A percentile compares a stretch with the other conserved stretches of the same genome.
Conservation (phyloP, 768 basidiomycete species). For the Cantharellus cinnabarinus region DNA sequence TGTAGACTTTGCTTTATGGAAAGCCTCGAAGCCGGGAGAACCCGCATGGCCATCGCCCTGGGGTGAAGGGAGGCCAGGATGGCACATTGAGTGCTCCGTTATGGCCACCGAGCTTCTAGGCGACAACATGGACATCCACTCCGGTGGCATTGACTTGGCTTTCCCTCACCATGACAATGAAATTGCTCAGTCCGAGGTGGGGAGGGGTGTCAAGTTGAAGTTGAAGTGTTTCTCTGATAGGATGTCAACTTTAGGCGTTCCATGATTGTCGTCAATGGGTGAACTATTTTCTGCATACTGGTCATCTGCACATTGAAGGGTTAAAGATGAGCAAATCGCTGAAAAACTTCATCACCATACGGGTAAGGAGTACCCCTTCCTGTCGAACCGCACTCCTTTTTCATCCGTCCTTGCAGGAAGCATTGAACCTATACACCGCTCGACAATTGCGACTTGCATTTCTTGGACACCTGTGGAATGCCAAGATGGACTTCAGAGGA, state of each 20-base stretch:
- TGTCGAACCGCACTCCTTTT: too few species aligned
- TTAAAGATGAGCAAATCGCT: conserved; percentile 98
- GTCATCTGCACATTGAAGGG: conserved; percentile 94
- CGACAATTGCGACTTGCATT: conserved; percentile 85
- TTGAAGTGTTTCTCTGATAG: conserved; percentile 5
- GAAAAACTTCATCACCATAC: conserved; percentile 96
- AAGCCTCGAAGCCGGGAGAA: conserved; percentile 88
- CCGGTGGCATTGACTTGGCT: conserved; percentile 90
- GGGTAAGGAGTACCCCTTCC: conserved; percentile 11
- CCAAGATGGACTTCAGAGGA: conserved; percentile 87
- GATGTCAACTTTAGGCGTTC: conserved; percentile 43
- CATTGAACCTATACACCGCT: conserved; percentile 51
- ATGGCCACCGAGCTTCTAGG: conserved; percentile 91
- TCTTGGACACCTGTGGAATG: conserved; percentile 77
- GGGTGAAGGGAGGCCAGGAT: conserved; percentile 90
- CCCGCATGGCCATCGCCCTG: conserved; percentile 93
- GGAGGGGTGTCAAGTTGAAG: conserved; percentile 2
- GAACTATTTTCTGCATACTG: conserved; percentile 96
- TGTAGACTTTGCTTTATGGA: conserved; percentile 96
- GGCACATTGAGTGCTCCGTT: conserved; percentile 98
- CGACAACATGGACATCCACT: conserved; percentile 89
- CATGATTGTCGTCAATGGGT: conserved; percentile 88
- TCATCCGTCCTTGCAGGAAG: conserved; percentile 1
- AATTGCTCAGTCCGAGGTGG: conserved; percentile 84
- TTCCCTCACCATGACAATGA: conserved; percentile 99